Conservation (phyloP, 257 asterid species). For the Osmanthus fragrans region DNA sequence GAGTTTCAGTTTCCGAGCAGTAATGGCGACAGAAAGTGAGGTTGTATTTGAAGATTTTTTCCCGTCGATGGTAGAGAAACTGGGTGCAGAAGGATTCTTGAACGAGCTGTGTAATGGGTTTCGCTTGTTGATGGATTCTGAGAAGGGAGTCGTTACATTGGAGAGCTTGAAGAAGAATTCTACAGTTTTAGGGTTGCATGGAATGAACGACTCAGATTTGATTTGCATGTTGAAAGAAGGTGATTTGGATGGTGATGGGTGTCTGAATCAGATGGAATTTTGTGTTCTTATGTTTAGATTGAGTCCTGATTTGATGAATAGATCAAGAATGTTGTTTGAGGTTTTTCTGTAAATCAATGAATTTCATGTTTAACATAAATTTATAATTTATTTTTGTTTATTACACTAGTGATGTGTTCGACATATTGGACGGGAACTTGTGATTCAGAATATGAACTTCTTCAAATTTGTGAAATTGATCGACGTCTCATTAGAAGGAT, state of each 20-base stretch:
- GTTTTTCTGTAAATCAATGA: background rate
- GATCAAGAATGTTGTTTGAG: constrained; percentile 32
- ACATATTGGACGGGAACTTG: too few relatives aligned
- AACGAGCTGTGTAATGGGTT: constrained; percentile 70
- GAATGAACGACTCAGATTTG: constrained; percentile 49
- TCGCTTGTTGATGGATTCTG: constrained; percentile 48
- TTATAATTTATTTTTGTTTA: background rate
- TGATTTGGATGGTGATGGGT: constrained; percentile 73
- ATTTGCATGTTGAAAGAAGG: constrained; percentile 63
- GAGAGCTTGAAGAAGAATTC: constrained; percentile 71
- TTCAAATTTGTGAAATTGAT: too few relatives aligned
- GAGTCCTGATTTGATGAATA: constrained; percentile 67
- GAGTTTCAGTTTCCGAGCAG: background rate
- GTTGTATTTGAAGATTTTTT: constrained; percentile 62
- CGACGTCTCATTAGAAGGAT: too few relatives aligned
- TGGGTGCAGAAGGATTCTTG: constrained; percentile 68
- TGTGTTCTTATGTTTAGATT: constrained; percentile 76
- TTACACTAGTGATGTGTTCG: background rate
- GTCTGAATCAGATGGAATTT: constrained; percentile 59
- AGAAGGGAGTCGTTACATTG: constrained; percentile 56
- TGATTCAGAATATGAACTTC: too few relatives aligned
- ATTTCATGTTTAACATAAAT: background rate
- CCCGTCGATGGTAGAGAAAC: constrained; percentile 74
- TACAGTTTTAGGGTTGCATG: constrained; percentile 41
- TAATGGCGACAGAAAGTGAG: constrained; percentile 20